phyloP scores from a whole-genome alignment of 2,329 filamentous ascomycete species.

The Niveomyces coronatus region DNA sequence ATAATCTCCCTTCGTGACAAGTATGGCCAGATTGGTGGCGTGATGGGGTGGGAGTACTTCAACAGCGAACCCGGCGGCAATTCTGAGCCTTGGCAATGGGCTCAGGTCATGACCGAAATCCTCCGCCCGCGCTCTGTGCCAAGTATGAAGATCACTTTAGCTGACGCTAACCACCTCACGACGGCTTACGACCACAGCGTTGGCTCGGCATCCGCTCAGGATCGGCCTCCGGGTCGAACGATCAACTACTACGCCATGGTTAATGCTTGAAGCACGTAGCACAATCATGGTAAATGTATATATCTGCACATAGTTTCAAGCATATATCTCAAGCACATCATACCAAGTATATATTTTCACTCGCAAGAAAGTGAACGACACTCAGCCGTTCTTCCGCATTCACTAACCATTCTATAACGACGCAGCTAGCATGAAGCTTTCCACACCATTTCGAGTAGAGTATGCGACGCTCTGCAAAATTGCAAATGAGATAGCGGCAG shows the following conservation, averaged over 20 bases:
- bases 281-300: too few relatives aligned
- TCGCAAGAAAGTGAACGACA: too few relatives aligned
- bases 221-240: not conserved
- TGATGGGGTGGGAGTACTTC: constrained; percentile 92
- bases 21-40: constrained; percentile 65
- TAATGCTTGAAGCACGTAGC: not conserved
- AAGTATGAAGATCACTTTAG: constrained; percentile 8
- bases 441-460: too few relatives aligned
- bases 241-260: constrained; percentile 10
- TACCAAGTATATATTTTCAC: too few relatives aligned
- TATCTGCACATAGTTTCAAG: too few relatives aligned
- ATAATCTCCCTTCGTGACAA: constrained; percentile 27
- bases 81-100: constrained; percentile 66
- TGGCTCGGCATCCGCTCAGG: not conserved
- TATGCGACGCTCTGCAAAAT: too few relatives aligned
- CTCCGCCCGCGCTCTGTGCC: constrained; percentile 16
- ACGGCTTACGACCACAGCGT: constrained; percentile 8
- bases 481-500: too few relatives aligned
- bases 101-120: constrained; percentile 45
- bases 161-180: constrained; percentile 9
- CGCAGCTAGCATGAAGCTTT: too few relatives aligned
- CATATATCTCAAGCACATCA: too few relatives aligned
- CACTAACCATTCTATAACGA: too few relatives aligned
- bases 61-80: constrained; percentile 55
- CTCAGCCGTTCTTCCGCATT: too few relatives aligned